Evolutionary conservation across 2,329 filamentous ascomycete genomes (phyloP).

Genomic region (Coniella vitis): DNA sequence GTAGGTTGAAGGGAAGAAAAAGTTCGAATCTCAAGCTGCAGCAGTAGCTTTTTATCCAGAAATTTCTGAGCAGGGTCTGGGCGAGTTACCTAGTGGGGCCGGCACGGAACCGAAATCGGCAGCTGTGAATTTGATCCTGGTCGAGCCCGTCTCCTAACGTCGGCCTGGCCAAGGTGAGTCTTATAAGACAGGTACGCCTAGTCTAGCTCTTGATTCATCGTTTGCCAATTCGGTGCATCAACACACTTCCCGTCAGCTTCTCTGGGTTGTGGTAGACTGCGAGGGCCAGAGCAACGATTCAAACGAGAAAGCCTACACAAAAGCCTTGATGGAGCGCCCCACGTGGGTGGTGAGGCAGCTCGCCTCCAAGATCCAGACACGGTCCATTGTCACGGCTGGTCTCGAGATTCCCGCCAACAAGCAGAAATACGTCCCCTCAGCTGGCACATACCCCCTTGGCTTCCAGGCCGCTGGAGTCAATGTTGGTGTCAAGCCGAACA

Average conservation of each 20-base stretch:
- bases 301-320: neutral
- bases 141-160: slow-evolving; percentile 2
- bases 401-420: slow-evolving; percentile 64
- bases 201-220: too few relatives aligned
- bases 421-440: slow-evolving; percentile 80
- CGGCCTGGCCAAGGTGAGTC: neutral
- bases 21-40: neutral
- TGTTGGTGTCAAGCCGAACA: slow-evolving; percentile 88
- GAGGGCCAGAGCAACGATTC: too few relatives aligned
- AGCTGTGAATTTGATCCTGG: neutral
- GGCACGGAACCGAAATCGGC: slow-evolving; percentile 5
- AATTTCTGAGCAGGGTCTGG: neutral
- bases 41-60: neutral
- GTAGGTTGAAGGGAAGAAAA: neutral
- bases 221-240: too few relatives aligned
- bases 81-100: neutral
- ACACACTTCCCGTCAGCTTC: too few relatives aligned
- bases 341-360: slow-evolving; percentile 15
- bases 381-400: slow-evolving; percentile 13
- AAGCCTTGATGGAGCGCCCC: slow-evolving; percentile 14
- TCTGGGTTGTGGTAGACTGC: too few relatives aligned
- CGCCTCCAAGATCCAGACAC: slow-evolving; percentile 22
- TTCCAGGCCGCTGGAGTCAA: slow-evolving; percentile 83
- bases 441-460: slow-evolving; percentile 82
- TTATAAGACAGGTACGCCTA: neutral